Conservation (phyloP, 1,284 basidiomycete genomes). For the Malassezia restricta region DNA sequence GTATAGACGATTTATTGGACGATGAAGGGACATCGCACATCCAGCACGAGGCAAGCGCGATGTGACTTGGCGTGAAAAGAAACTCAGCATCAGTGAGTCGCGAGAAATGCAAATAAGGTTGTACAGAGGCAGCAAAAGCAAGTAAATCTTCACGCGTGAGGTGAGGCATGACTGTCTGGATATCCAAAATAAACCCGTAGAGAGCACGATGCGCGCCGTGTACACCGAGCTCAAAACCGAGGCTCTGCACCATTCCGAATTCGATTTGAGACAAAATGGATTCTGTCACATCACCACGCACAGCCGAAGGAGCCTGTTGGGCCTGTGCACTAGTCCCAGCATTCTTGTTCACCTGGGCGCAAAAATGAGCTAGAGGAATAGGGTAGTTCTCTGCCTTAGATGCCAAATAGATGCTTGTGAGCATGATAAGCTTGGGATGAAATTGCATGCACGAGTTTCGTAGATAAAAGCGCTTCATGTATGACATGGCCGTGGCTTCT, state of each 20-base stretch:
- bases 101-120: conserved; percentile 48
- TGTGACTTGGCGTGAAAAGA: conserved; percentile 80
- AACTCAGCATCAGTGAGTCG: conserved; percentile 84
- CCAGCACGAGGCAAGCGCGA: conserved; percentile 62
- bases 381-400: conserved; percentile 92
- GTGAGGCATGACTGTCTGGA: conserved; percentile 57
- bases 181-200: conserved; percentile 78
- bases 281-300: conserved; percentile 50
- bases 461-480: conserved; percentile 91
- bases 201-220: conserved; percentile 80
- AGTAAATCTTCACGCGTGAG: conserved; percentile 18
- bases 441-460: conserved; percentile 98
- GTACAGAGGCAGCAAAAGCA: conserved; percentile 17
- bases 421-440: conserved; percentile 96
- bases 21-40: background rate
- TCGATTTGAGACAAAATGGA: conserved; percentile 81
- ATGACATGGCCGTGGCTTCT: conserved; percentile 78
- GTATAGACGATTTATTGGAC: background rate
- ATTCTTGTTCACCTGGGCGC: conserved; percentile 11
- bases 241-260: conserved; percentile 83
- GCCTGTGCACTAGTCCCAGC: background rate
- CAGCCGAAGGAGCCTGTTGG: conserved; percentile 58
- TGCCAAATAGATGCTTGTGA: conserved; percentile 85
- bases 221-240: conserved; percentile 82
- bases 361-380: conserved; percentile 69